Conservation (phyloP, 805 yeast species). For the Myxozyma kluyveri region DNA sequence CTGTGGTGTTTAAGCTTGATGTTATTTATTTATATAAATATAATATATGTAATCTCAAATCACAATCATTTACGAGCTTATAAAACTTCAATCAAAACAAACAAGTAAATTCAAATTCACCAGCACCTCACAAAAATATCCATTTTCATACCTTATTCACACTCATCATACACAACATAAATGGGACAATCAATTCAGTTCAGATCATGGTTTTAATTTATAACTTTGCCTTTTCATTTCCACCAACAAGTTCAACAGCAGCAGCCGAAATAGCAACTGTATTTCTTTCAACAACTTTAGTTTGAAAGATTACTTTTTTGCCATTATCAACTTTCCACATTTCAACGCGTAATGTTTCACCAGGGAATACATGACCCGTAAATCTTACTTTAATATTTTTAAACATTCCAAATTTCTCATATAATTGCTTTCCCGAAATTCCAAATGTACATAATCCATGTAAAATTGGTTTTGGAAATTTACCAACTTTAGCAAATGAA, state of each 20-base stretch:
- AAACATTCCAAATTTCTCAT: slow-evolving; percentile 77
- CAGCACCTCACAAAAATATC: too few species aligned
- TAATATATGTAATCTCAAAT: too few species aligned
- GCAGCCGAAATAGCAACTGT: slow-evolving; percentile 81
- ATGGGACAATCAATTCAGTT: too few species aligned
- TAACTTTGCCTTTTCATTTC: too few species aligned
- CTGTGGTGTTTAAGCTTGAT: too few species aligned
- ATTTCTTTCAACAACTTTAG: slow-evolving; percentile 65
- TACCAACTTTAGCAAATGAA: slow-evolving; percentile 78
- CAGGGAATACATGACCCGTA: slow-evolving; percentile 90
- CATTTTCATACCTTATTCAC: too few species aligned
- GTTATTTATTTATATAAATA: too few species aligned
- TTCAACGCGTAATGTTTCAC: slow-evolving; percentile 73
- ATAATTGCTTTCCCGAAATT: slow-evolving; percentile 67
- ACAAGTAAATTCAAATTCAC: too few species aligned
- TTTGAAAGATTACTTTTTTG: slow-evolving; percentile 70
- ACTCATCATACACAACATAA: too few species aligned
- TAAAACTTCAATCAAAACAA: too few species aligned
- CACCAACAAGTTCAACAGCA: slow-evolving; percentile 59
- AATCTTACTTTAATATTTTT: slow-evolving; percentile 87
- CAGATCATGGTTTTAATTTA: too few species aligned
- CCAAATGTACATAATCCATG: slow-evolving; percentile 93
- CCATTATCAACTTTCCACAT: slow-evolving; percentile 74
- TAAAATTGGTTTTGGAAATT: slow-evolving; percentile 79
- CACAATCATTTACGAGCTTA: too few species aligned